These are phyloP conservation scores for maize (Zea mays) DNA, from an alignment of 176 grass and related monocot species.

Conservation along the genomic window DNA sequence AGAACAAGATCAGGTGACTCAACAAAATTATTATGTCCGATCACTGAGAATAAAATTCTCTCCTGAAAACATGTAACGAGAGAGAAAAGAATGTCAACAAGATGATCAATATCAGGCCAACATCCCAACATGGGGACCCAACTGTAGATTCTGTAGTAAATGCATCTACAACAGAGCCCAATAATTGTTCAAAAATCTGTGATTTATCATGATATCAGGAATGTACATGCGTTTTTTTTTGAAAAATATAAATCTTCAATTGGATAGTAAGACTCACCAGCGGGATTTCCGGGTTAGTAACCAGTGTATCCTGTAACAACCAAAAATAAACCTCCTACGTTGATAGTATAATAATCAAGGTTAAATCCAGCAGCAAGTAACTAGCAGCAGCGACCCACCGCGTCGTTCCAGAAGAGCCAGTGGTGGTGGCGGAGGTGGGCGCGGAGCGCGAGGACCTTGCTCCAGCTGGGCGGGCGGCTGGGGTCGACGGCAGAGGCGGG, in stretches of 20 bases:
- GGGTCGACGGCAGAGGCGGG: conserved; percentile 46
- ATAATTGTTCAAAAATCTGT: not conserved
- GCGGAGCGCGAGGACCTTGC: conserved; percentile 76
- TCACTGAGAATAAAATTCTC: conserved; percentile 59
- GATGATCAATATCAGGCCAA: not conserved
- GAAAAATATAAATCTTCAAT: not conserved
- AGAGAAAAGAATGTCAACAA: not conserved
- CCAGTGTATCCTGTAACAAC: conserved; percentile 68
- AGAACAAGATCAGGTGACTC: conserved; percentile 70
- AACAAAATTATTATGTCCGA: conserved; percentile 49
- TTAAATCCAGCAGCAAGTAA: not conserved
- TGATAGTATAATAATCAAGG: not conserved
- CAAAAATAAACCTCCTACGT: not conserved
- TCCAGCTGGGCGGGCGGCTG: conserved; percentile 75
- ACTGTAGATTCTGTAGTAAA: not conserved
- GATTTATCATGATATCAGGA: not conserved
- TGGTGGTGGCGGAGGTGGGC: conserved; percentile 52
- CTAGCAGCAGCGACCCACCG: conserved; percentile 34
- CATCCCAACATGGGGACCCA: not conserved
- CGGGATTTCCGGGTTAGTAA: conserved; percentile 58
- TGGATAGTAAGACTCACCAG: conserved; percentile 49
- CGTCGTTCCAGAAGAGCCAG: conserved; percentile 98
- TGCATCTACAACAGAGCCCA: not conserved
- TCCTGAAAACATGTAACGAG: conserved; percentile 48
- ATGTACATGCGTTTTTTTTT: not conserved